phyloP scores from a whole-genome alignment of 192 early-diverging fungal species.

The Podila horticola region DNA sequence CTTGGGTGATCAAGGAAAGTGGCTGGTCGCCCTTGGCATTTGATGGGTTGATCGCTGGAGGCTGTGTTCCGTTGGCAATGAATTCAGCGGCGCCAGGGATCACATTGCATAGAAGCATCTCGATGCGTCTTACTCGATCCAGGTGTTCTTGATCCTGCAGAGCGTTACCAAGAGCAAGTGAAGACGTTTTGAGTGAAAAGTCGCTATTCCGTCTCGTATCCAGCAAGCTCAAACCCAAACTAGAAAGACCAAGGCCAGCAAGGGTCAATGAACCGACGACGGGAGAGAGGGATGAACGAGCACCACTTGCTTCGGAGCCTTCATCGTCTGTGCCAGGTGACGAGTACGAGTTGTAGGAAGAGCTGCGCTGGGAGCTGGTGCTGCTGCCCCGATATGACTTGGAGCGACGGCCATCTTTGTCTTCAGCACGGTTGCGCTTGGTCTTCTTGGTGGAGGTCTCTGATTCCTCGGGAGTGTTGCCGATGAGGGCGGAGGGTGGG shows the following conservation, averaged over 20 bases:
- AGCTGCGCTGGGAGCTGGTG: conserved; percentile 29
- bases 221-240: not conserved
- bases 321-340: conserved; percentile 20
- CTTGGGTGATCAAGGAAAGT: conserved; percentile 18
- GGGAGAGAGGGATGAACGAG: conserved; percentile 13
- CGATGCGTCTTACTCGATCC: conserved; percentile 33
- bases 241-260: conserved; percentile 16
- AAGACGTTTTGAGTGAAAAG: not conserved
- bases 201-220: not conserved
- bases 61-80: conserved; percentile 19
- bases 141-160: conserved; percentile 38
- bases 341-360: conserved; percentile 23
- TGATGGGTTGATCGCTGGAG: not conserved
- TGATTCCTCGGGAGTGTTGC: conserved; percentile 4
- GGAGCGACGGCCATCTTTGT: conserved; percentile 20
- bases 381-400: conserved; percentile 41
- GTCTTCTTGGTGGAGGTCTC: conserved; percentile 11
- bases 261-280: conserved; percentile 19
- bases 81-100: conserved; percentile 44
- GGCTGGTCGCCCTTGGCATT: not conserved
- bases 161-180: not conserved
- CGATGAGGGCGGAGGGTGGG: conserved; percentile 33
- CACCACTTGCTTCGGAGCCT: not conserved
- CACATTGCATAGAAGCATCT: conserved; percentile 22
- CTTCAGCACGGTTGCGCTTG: conserved; percentile 7